Base-by-base conservation (phyloP, 352 stramenopile species). In the Globisporangium spinosum region DNA sequence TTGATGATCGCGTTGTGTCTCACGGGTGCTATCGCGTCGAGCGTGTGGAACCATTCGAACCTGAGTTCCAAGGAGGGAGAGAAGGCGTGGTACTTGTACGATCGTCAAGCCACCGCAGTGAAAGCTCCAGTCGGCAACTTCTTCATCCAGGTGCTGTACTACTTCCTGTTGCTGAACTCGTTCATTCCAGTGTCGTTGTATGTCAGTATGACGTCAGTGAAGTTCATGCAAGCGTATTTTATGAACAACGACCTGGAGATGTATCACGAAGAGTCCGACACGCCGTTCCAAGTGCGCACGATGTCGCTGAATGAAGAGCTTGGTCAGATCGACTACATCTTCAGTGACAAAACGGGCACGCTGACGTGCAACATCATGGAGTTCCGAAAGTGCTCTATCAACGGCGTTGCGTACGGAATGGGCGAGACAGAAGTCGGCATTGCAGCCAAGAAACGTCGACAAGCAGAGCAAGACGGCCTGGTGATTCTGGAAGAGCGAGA, bases 321-420 rank as follows among this genome's bases (percentile, higher is more conserved):
- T 3, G 94, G 94, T 0, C 94, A 98, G 77, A 93, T 98, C 47
- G 87, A 93, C 69, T 97, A 97, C 71, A 91, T 98, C 29, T 98
- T 98, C 63, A 92, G 77, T 38, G 95, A 98, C 74, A 98, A 98
- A 77, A 98, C 95, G 12, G 96, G 96, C 20, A 98, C 96, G 10
- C 70, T 98, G 29, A 98, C 96, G 55, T 94, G 92, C 65, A 98
- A 98, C 73, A 84, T 98, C 32, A 98, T 98, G 96, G 89, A 98
- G 71, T 99, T 99, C 74, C 97, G 98, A 57, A 96, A 97, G 64
- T 98, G 93, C 73, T 97, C 91, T 32, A 97, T 99, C 58, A 95
- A 98, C 70, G 94, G 94, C 40, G 78, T 97, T 23, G 74, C 91
- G 25, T 99, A 98, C 76, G 97, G 97, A 1, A 76, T 91, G 34